A percentile compares a stretch with the other conserved stretches of the same genome.
These are phyloP conservation scores for Debaryomyces maramus DNA, from an alignment of 805 yeast species.

Conservation along the genomic window DNA sequence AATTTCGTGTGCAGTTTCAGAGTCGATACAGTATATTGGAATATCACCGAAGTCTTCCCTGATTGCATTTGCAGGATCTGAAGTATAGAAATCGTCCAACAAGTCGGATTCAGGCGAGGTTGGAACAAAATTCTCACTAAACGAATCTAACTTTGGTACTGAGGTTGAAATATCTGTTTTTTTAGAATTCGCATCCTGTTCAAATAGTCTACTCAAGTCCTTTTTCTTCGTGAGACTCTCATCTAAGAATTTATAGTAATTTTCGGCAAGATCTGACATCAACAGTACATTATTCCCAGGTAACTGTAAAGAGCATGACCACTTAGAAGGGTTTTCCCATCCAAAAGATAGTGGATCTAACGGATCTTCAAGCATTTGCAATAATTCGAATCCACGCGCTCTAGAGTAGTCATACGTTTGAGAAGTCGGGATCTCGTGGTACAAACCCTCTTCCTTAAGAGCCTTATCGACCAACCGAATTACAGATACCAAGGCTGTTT, in stretches of 20 bases:
- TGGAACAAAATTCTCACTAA: not conserved
- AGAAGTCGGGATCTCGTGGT: slow-evolving; percentile 2
- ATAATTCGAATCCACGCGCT: slow-evolving; percentile 53
- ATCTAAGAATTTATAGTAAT: slow-evolving; percentile 37
- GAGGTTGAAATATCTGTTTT: not conserved
- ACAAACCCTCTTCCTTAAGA: slow-evolving; percentile 3
- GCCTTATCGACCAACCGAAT: slow-evolving; percentile 27
- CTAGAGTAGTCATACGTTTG: slow-evolving; percentile 47
- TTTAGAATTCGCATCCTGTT: not conserved
- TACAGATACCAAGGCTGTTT: slow-evolving; percentile 45
- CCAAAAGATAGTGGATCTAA: slow-evolving; percentile 20
- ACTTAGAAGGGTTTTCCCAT: slow-evolving; percentile 50
- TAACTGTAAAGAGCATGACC: slow-evolving; percentile 47
- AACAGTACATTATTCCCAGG: slow-evolving; percentile 45
- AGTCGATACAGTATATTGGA: slow-evolving; percentile 81
- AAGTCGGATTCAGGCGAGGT: not conserved
- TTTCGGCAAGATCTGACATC: slow-evolving; percentile 45
- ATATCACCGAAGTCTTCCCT: slow-evolving; percentile 45
- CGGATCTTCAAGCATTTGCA: slow-evolving; percentile 23
- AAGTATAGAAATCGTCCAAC: slow-evolving; percentile 22
- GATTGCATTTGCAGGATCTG: slow-evolving; percentile 28
- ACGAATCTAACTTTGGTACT: not conserved
- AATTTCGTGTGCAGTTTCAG: slow-evolving; percentile 77
- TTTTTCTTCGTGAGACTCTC: not conserved
- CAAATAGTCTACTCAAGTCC: not conserved